These are phyloP conservation scores for Asterella californica DNA, from an alignment of 225 moss, liverwort and hornwort genomes.

Conservation along the genomic window DNA sequence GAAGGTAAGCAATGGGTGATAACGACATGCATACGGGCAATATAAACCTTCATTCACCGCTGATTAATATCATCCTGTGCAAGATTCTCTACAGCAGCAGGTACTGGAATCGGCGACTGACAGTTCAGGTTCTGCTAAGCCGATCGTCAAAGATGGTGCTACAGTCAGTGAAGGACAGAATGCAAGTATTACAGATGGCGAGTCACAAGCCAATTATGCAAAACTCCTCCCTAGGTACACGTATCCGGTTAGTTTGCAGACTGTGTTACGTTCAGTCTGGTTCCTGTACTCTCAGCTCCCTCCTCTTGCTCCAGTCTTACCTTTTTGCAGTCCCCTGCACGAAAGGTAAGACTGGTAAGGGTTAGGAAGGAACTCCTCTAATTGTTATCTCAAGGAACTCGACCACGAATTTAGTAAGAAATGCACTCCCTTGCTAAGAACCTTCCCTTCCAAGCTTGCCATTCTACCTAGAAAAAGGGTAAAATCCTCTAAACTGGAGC, in stretches of 20 bases:
- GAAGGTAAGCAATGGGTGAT: no score
- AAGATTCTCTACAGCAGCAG: background rate
- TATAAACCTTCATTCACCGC: background rate
- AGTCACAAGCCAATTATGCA: slow-evolving; percentile 25
- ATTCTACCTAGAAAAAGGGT: no score
- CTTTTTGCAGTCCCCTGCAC: background rate
- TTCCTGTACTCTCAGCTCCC: background rate
- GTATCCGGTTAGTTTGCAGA: slow-evolving; percentile 14
- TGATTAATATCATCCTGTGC: background rate
- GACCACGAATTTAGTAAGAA: no score
- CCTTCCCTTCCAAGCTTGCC: no score
- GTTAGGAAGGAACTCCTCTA: no score
- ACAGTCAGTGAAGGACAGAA: slow-evolving; percentile 1
- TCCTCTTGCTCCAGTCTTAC: background rate
- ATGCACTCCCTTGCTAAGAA: no score
- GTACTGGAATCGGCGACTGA: background rate
- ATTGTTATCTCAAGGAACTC: no score
- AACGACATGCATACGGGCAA: background rate
- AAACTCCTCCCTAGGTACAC: slow-evolving; percentile 37
- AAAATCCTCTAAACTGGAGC: no score
- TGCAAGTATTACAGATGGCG: background rate
- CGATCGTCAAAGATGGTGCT: background rate
- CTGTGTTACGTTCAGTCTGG: background rate
- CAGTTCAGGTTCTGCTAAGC: background rate
- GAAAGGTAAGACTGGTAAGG: no score